phyloP scores from a whole-genome alignment of 2,329 filamentous ascomycete genomes.

The Aureobasidium leucospermi region DNA sequence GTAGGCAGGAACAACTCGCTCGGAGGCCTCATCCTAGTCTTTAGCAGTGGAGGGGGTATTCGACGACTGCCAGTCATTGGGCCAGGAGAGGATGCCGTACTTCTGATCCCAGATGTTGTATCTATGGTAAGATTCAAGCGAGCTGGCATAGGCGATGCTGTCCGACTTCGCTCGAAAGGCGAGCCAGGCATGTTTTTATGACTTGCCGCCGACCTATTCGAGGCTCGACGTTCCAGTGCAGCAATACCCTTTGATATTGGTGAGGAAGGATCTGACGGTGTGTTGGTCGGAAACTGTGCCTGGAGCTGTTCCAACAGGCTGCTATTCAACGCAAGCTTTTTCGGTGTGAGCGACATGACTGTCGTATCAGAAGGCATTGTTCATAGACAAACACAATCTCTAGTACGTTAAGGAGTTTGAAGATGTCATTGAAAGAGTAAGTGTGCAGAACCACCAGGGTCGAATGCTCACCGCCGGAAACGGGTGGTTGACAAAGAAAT shows the following conservation, averaged over 20 bases:
- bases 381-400: too few species aligned
- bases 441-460: not conserved
- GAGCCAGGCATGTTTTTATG: not conserved
- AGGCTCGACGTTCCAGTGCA: slow-evolving; percentile 6
- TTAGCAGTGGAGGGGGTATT: not conserved
- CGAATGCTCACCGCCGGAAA: not conserved
- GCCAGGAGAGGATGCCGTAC: slow-evolving; percentile 3
- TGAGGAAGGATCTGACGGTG: not conserved
- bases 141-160: not conserved
- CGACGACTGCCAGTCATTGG: not conserved
- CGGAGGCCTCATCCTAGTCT: not conserved
- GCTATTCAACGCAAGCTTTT: not conserved
- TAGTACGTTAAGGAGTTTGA: not conserved
- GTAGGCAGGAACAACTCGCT: slow-evolving; percentile 13
- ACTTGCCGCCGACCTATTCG: not conserved
- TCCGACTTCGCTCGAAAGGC: slow-evolving; percentile 1
- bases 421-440: not conserved
- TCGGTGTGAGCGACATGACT: not conserved
- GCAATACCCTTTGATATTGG: slow-evolving; percentile 4
- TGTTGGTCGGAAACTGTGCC: not conserved
- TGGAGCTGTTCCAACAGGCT: not conserved
- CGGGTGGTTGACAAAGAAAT: not conserved
- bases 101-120: not conserved
- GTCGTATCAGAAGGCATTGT: not conserved
- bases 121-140: not conserved